Percentiles rank a stretch among this genome's conserved stretches.
These are phyloP conservation scores for Umbelopsis isabellina DNA, from an alignment of 192 early-diverging fungal genomes.

Conservation along the genomic window DNA sequence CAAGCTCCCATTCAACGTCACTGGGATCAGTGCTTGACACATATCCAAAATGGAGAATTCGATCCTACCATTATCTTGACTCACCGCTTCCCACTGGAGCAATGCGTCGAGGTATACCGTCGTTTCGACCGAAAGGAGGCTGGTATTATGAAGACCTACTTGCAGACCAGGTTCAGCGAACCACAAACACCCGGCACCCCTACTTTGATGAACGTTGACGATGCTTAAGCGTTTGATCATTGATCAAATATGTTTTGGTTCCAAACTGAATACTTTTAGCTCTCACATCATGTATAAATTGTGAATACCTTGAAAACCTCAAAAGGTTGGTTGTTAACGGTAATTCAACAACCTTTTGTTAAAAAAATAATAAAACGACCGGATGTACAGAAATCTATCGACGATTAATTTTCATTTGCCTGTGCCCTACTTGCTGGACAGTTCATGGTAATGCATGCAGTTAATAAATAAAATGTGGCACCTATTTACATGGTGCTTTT, in stretches of 20 bases:
- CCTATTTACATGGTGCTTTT: background rate
- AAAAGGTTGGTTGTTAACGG: too few species aligned
- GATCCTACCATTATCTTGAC: conserved; percentile 54
- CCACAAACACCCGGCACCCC: conserved; percentile 26
- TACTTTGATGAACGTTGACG: conserved; percentile 42
- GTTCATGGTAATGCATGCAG: conserved; percentile 7
- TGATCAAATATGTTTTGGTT: background rate
- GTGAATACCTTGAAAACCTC: too few species aligned
- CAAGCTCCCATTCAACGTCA: conserved; percentile 50
- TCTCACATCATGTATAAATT: too few species aligned
- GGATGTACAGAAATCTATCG: too few species aligned
- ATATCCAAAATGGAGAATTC: conserved; percentile 39
- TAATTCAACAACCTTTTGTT: too few species aligned
- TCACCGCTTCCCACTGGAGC: conserved; percentile 45
- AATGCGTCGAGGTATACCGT: conserved; percentile 43
- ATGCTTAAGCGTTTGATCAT: conserved; percentile 22
- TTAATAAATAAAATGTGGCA: background rate
- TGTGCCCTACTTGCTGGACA: background rate
- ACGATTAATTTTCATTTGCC: too few species aligned
- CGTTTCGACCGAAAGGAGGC: conserved; percentile 50
- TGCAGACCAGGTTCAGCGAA: conserved; percentile 28
- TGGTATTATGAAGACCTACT: conserved; percentile 53
- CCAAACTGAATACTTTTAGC: too few species aligned
- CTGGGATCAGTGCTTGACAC: conserved; percentile 45
- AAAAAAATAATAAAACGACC: too few species aligned